Base-by-base conservation (phyloP, 352 stramenopile genomes). In the Phytophthora idaei region DNA sequence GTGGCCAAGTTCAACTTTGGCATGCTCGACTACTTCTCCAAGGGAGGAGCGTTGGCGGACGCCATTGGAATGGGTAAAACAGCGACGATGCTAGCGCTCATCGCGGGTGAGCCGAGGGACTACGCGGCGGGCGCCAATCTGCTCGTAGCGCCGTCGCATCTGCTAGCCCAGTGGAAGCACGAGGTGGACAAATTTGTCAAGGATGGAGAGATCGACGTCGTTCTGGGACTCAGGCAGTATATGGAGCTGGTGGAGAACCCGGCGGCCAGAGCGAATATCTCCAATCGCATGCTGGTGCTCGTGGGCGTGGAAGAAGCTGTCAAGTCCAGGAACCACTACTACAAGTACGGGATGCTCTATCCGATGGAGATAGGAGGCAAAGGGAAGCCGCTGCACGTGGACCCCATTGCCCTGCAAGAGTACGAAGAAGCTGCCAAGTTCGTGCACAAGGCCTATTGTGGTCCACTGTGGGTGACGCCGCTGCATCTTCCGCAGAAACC, bases 41-140 rank as follows among this genome's bases (percentile, higher is more conserved):
- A 78, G 45, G 84, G 85, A 63, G 87, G 87, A 4, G 90, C 79
- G 15, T 62, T 95, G 5, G 83, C 85, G 1, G 87, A 95, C 48
- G 85, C 82, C 25, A 92, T 95, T 52, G 87, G 87, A 29, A 95
- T 90, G 76, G 87, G 87, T 41, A 95, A 95, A 67, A 94, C 86
- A 0, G 89, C 89, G 8, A 93, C 87, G 17, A 91, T 92, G 73
- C 69, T 96, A 10, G 82, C 89, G 31, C 66, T 92, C 25, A 84
- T 92, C 28, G 81, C 83, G 5, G 84, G 83, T 0, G 85, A 90
- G 59, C 81, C 80, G 1, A 69, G 78, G 27, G 81, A 90, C 55
- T 73, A 78, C 7, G 65, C 74, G 28, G 50, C 67, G 2, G 78
- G 80, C 1, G 85, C 75, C 9, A 93, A 93, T 47, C 71, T 90